Percentiles rank a stretch among this genome's conserved stretches.
Conservation (phyloP, 2,329 filamentous ascomycete genomes). For the Phialophora chinensis region DNA sequence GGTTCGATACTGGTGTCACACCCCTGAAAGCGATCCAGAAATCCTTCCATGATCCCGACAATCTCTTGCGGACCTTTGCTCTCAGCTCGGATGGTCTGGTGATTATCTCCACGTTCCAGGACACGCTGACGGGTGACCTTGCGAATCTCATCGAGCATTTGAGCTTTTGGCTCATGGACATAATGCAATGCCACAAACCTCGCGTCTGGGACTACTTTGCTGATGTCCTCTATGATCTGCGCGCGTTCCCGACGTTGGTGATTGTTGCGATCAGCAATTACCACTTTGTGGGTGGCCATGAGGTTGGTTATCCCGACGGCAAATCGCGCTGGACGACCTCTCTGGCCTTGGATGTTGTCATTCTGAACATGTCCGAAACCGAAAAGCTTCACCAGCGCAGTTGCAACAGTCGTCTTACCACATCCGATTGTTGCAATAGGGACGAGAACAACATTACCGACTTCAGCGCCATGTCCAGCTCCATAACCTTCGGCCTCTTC, state of each 20-base stretch:
- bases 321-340: constrained; percentile 76
- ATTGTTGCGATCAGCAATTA: constrained; percentile 94
- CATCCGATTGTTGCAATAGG: constrained; percentile 94
- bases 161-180: constrained; percentile 70
- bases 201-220: constrained; percentile 64
- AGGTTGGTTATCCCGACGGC: constrained; percentile 70
- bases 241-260: constrained; percentile 84
- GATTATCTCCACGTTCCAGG: constrained; percentile 86
- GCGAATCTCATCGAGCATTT: constrained; percentile 73
- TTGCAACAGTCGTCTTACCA: constrained; percentile 90
- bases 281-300: constrained; percentile 70
- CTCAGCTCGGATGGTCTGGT: constrained; percentile 93
- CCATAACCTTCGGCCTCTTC: constrained; percentile 51
- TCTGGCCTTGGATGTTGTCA: constrained; percentile 86
- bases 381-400: constrained; percentile 82
- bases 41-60: constrained; percentile 91
- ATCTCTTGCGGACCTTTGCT: constrained; percentile 75
- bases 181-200: constrained; percentile 87
- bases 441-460: constrained; percentile 65
- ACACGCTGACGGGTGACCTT: constrained; percentile 78
- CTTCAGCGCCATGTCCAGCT: constrained; percentile 8
- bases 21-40: constrained; percentile 83
- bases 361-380: constrained; percentile 94
- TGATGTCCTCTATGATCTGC: constrained; percentile 82
- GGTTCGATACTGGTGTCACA: constrained; percentile 70